Evolutionary conservation across 164 flowering plant genomes (phyloP).

Genomic region (Magnolia sinica): DNA sequence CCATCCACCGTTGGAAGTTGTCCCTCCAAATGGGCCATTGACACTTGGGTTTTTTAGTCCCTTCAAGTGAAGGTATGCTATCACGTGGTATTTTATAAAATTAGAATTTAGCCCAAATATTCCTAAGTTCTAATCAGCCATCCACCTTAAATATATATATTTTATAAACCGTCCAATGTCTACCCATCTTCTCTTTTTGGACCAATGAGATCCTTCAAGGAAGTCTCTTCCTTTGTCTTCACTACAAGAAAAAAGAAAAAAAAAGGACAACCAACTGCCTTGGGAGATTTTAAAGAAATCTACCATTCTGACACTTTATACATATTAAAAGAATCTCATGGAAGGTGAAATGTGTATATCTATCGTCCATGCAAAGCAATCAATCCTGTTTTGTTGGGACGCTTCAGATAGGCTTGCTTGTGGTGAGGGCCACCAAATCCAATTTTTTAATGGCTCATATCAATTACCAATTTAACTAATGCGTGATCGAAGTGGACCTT

Average conservation of each 20-base stretch:
- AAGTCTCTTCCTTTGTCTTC: not conserved
- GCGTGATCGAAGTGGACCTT: not conserved
- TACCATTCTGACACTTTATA: not conserved
- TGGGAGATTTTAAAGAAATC: not conserved
- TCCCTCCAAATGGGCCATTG: not conserved
- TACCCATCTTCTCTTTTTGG: not conserved
- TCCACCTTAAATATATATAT: not conserved
- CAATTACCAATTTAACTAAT: not conserved
- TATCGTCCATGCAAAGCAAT: not conserved
- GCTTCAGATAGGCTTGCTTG: not conserved
- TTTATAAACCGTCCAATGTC: not conserved
- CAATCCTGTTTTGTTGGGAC: not conserved
- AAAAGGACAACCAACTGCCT: not conserved
- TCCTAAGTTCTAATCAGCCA: not conserved
- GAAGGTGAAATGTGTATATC: conserved; percentile 1
- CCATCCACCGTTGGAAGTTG: not conserved
- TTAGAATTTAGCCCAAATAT: not conserved
- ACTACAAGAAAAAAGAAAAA: not conserved
- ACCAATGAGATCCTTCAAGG: not conserved
- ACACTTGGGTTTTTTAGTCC: not conserved
- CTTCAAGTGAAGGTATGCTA: not conserved
- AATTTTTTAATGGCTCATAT: not conserved
- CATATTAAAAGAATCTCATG: not conserved
- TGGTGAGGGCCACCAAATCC: not conserved
- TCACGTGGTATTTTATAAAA: not conserved